phyloP scores from a whole-genome alignment of 768 basidiomycete species.

The Porpolomopsis calyptriformis region DNA sequence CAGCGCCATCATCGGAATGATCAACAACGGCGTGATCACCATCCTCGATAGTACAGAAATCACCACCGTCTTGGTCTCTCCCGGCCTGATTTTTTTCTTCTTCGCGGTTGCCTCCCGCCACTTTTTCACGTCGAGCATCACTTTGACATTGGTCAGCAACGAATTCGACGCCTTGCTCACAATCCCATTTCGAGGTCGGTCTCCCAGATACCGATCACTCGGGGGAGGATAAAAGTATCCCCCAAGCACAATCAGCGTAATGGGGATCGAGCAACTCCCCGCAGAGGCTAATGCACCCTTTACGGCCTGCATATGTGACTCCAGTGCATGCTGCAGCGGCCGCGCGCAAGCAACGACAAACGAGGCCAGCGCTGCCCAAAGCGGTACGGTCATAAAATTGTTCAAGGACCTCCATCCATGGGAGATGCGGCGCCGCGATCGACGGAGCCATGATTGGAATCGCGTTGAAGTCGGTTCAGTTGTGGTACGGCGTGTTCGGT shows the following conservation, averaged over 20 bases:
- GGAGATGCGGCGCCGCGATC: slow-evolving; percentile 16
- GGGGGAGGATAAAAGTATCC: slow-evolving; percentile 71
- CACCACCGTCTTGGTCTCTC: slow-evolving; percentile 77
- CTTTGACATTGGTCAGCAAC: slow-evolving; percentile 18
- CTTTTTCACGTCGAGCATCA: slow-evolving; percentile 6
- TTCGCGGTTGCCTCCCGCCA: background rate
- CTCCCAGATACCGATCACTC: slow-evolving; percentile 5
- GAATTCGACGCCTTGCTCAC: slow-evolving; percentile 21
- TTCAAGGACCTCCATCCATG: slow-evolving; percentile 34
- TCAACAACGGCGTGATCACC: slow-evolving; percentile 69
- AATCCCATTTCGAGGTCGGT: background rate
- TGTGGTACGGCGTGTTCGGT: background rate
- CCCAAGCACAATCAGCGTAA: slow-evolving; percentile 86
- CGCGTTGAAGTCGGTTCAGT: background rate
- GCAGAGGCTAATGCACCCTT: slow-evolving; percentile 57
- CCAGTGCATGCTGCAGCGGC: slow-evolving; percentile 64
- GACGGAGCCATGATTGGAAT: slow-evolving; percentile 12
- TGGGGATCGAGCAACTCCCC: slow-evolving; percentile 73
- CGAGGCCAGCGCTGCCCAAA: slow-evolving; percentile 69
- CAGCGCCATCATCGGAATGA: slow-evolving; percentile 67
- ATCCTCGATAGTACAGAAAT: slow-evolving; percentile 78
- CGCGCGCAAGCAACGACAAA: slow-evolving; percentile 67
- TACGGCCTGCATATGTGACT: slow-evolving; percentile 50
- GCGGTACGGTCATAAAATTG: slow-evolving; percentile 81
- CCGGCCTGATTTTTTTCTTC: slow-evolving; percentile 24